Base-by-base conservation (phyloP, 768 basidiomycete genomes). In the Suillus luteus region DNA sequence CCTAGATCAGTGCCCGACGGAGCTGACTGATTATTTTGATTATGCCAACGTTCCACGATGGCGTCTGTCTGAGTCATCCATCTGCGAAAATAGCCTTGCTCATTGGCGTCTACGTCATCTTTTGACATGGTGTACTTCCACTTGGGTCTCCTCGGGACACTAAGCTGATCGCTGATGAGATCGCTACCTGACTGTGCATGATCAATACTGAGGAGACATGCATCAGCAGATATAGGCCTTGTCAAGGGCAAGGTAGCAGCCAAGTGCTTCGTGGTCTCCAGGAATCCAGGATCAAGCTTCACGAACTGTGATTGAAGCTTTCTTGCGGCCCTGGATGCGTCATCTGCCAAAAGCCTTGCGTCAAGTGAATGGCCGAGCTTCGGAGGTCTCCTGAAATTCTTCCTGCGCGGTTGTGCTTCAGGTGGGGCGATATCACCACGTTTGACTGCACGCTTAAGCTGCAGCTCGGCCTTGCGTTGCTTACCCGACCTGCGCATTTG, bases 61-160 rank as follows among this genome's bases (percentile, higher is more conserved):
- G 77, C 74, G 68, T 94, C 90, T 4, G 87, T 90, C 68, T 85
- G 78, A 5, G 78, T 73, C 22, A 93, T 78, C 94, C 95, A 97
- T 71, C 88, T 89, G 62, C 77, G 83, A 77, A 94, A 96, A 44
- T 87, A 54, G 0, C 88, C 93, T 71, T 94, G 92, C 76, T 98
- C 96, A 72, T 96, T 97, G 60, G 80, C 82, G 71, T 98, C 95
- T 17, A 98, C 89, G 76, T 95, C 92, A 27, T 84, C 86, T 80
- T 96, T 98, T 46, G 87, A 83, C 88, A 91, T 91, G 27, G 91
- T 89, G 72, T 86, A 93, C 22, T 85, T 80, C 92, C 95, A 97
- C 73, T 90, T 94, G 3, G 96, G 95, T 63, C 96, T 74, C 66
- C 77, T 84, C 19, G 93, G 93, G 69, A 71, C 40, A 24, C 38